Base-by-base conservation (phyloP, 805 yeast genomes). In the Hanseniaspora jakobsenii region DNA sequence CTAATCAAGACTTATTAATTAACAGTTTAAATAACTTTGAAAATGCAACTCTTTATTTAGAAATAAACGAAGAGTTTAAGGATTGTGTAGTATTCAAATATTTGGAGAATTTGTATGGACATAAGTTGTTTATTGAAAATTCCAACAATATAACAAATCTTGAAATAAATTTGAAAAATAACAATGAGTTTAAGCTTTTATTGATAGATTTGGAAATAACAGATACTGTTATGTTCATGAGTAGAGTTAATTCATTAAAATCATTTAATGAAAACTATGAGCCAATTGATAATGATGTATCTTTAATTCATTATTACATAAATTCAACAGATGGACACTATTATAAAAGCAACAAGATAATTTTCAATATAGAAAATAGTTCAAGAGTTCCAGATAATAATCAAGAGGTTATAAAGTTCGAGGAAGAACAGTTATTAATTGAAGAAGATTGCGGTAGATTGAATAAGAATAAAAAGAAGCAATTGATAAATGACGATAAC, bases 41-140 rank as follows among this genome's bases (percentile, higher is more conserved):
- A 22, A 18, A 8, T 6, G 21, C 19, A 3, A 18, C 18, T 26
- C 21, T 38, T 3, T 14, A 38, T 16, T 23, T 45, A 5, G 13
- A 5, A 4, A 34, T 32, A 3, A 38, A 45, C 23, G 39, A 38
- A 4, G 17, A 19, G 2, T 42, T 42, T 28, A 17, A 35, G 14
- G 31, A 22, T n/a, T 34, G 29, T 14, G 30, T 45, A n/a, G 27
- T 30, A 24, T 38, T 45, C 17, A 34, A 45, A 16, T 34, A 35
- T 24, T 17, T 45, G 17, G 48, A 45, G 24, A 45, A 45, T 24
- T 13, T 31, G 2, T 45, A 32, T 45, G 48, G 48, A 3, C 48
- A 45, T 18, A 45, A 45, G 24, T 44, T 45, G 2, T 27, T 26
- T 10, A 38, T 45, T 19, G 48, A 45, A 32, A 45, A 45, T 22